These are phyloP conservation scores for Diaporthe aspalathi DNA, from an alignment of 2,329 filamentous ascomycete genomes.

Conservation along the genomic window DNA sequence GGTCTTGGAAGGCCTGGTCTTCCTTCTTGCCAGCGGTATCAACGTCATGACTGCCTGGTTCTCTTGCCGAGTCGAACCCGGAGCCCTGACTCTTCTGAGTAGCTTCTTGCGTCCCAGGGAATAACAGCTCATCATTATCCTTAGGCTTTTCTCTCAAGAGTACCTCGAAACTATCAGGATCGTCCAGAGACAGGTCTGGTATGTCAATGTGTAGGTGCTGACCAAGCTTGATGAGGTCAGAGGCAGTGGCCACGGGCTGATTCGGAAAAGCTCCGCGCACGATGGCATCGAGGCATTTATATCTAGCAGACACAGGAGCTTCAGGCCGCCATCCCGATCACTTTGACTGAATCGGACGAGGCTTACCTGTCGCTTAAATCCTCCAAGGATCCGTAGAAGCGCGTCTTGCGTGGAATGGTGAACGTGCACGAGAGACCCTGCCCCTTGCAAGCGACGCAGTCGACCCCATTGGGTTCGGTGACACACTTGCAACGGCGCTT, in stretches of 20 bases:
- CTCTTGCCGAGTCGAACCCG: not conserved
- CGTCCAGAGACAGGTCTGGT: constrained; percentile 46
- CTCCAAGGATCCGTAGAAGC: constrained; percentile 52
- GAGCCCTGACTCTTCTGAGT: not conserved
- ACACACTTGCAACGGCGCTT: constrained; percentile 52
- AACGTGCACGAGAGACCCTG: constrained; percentile 50
- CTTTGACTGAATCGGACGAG: constrained; percentile 36
- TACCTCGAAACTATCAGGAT: constrained; percentile 14
- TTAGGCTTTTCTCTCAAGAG: constrained; percentile 2
- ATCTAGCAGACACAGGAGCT: not conserved
- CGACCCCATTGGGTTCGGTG: constrained; percentile 45
- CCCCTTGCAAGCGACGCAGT: constrained; percentile 49
- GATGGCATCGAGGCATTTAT: constrained; percentile 23
- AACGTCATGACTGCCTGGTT: not conserved
- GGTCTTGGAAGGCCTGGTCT: not conserved
- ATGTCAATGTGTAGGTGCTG: constrained; percentile 48
- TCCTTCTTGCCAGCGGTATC: constrained; percentile 2
- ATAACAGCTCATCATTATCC: not conserved
- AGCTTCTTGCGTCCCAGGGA: not conserved
- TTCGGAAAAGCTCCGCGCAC: constrained; percentile 43
- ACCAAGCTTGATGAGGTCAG: constrained; percentile 48
- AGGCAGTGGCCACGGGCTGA: constrained; percentile 45
- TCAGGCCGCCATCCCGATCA: not conserved
- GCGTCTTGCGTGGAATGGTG: constrained; percentile 50
- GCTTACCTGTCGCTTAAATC: constrained; percentile 51